Evolutionary conservation across 2,329 filamentous ascomycete species (phyloP).

Genomic region (Ustulina deusta): DNA sequence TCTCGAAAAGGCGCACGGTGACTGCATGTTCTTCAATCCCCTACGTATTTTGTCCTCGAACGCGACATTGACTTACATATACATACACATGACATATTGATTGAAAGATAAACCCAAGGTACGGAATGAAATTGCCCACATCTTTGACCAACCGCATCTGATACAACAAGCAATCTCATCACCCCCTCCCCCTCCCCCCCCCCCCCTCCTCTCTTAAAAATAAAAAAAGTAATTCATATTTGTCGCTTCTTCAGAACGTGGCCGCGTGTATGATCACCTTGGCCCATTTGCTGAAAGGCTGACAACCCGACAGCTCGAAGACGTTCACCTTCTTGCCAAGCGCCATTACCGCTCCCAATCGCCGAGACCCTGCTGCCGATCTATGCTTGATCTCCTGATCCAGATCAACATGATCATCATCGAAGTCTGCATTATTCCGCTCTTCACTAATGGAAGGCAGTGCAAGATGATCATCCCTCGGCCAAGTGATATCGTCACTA

Average conservation of each 20-base stretch:
- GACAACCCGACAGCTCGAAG: neutral
- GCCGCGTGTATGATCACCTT: constrained; percentile 11
- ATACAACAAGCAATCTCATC: neutral
- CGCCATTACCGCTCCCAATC: neutral
- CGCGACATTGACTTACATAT: too few relatives aligned
- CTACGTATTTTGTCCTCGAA: too few relatives aligned
- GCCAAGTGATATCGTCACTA: constrained; percentile 18
- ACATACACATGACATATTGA: too few relatives aligned
- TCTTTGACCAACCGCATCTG: neutral
- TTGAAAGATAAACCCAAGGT: too few relatives aligned
- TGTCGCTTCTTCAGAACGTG: constrained; percentile 7
- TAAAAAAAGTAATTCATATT: too few relatives aligned
- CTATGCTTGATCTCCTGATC: neutral
- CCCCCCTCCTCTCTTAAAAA: too few relatives aligned
- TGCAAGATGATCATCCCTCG: constrained; percentile 9
- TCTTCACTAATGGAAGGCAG: neutral
- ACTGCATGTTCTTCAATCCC: too few relatives aligned
- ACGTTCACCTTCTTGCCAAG: constrained; percentile 3
- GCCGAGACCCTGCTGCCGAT: neutral
- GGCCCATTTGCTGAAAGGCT: constrained; percentile 9
- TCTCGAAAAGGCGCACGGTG: too few relatives aligned
- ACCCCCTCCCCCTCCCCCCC: too few relatives aligned
- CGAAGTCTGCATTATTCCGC: neutral
- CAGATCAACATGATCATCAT: neutral
- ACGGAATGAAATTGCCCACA: neutral